phyloP scores from a whole-genome alignment of 805 yeast genomes.

The Brettanomyces naardenensis region DNA sequence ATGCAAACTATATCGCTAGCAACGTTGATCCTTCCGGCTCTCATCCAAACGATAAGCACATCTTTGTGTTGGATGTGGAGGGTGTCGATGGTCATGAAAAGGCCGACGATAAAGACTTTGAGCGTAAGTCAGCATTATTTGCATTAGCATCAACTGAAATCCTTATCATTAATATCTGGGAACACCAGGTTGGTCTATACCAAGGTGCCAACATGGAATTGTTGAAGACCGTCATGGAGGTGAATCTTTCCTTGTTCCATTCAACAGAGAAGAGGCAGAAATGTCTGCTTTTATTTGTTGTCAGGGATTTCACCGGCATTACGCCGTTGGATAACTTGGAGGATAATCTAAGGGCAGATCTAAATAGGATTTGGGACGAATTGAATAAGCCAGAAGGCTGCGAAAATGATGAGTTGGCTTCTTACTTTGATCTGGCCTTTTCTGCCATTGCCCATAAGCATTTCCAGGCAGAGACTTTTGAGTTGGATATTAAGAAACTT shows the following conservation, averaged over 20 bases:
- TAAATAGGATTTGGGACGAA: conserved; percentile 69
- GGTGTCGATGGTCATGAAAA: conserved; percentile 98
- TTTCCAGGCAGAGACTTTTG: conserved; percentile 67
- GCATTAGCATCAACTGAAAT: conserved; percentile 90
- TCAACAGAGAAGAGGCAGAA: conserved; percentile 37
- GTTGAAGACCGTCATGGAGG: conserved; percentile 93
- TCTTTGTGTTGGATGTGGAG: conserved; percentile 93
- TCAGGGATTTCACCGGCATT: conserved; percentile 84
- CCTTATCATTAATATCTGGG: conserved; percentile 91
- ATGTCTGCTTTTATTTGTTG: conserved; percentile 73
- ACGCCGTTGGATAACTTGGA: conserved; percentile 74
- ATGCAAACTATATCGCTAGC: conserved; percentile 35
- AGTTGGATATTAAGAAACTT: conserved; percentile 47
- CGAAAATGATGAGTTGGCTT: conserved; percentile 46
- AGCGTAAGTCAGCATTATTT: conserved; percentile 90
- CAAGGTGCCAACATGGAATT: conserved; percentile 98
- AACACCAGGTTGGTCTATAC: conserved; percentile 90
- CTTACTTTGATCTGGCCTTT: conserved; percentile 81
- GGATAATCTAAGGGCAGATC: conserved; percentile 60
- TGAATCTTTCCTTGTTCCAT: conserved; percentile 80
- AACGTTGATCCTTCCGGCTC: conserved; percentile 7
- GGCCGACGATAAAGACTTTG: conserved; percentile 98
- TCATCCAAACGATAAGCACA: conserved; percentile 22
- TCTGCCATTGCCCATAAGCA: conserved; percentile 80
- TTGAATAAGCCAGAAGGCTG: conserved; percentile 67